Evolutionary conservation across 2,329 filamentous ascomycete species (phyloP), one percentile per base, ranked within the genome.

Genomic region (Alternaria arborescens): DNA sequence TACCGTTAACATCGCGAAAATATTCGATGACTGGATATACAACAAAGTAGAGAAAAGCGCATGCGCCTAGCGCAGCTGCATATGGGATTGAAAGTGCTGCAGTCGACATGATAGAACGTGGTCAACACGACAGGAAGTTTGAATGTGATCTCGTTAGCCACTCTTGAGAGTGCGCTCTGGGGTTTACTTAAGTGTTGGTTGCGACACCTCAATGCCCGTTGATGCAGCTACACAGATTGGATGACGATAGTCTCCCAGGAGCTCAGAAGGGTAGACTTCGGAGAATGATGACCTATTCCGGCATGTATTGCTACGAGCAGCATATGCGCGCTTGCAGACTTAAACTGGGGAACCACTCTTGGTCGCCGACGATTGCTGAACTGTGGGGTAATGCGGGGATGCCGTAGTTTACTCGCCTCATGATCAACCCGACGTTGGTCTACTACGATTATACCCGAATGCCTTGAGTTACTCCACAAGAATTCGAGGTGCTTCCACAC

Each of bases 1-100:
- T 48, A 48, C 44, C 81, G 77, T 84, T 84, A 1, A 74, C 69
- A 66, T 85, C 83, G 24, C 75, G 73, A 57, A 83, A 79, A 65
- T 84, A 84, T 18, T 76, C 69, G 32, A 80, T 46, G 7, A 82
- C 52, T 2, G 82, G 82, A 46, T 75, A 77, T 28, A 82, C 34
- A 22, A 82, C 50, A 43, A 82, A 79, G 59, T 80, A 82, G 43
- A 69, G 12, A 24, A 80, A 57, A 10, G 68, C 24, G 43, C 65
- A 66, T 10, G 62, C 55, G 41, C 71, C 67, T 38, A 75, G 50
- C n/a, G 61, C 69, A 32, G 63, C 61, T 8, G 71, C 71, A 53
- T 75, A 74, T 4, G 73, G 71, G 16, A 64, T 58, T 30, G 66
- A 64, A 22, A 64, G 26, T 5, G 63, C 58, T 38, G 60, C 42